A percentile compares a stretch with the other conserved stretches of the same genome.
phyloP scores from a whole-genome alignment of 805 yeast species.

The Candida nanaspora region DNA sequence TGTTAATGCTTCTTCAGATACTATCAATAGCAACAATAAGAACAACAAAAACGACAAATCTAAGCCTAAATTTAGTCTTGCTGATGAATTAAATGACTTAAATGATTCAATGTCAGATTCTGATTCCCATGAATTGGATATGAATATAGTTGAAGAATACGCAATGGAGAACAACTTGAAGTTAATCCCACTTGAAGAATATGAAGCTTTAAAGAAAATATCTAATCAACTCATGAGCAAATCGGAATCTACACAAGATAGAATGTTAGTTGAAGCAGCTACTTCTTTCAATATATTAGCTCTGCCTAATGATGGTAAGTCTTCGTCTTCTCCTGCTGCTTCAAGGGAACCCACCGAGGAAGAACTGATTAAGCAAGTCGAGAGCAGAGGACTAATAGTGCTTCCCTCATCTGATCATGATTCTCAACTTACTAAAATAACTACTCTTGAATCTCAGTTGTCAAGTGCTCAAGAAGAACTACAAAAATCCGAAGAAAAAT shows the following conservation, averaged over 20 bases:
- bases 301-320: conserved; percentile 15
- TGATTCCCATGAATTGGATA: conserved; percentile 1
- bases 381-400: too few relatives aligned
- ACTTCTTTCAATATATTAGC: conserved; percentile 19
- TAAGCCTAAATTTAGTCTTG: conserved; percentile 1
- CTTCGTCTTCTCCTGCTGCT: not conserved
- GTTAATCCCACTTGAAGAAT: conserved; percentile 16
- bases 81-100: conserved; percentile 14
- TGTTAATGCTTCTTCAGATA: not conserved
- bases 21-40: not conserved
- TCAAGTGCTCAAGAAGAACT: too few relatives aligned
- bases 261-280: conserved; percentile 17
- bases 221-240: too few relatives aligned
- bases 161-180: conserved; percentile 19
- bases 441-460: not conserved
- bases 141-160: conserved; percentile 21
- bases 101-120: conserved; percentile 4
- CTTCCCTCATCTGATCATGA: not conserved
- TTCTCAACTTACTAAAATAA: conserved; percentile 14
- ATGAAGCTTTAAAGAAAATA: conserved; percentile 12
- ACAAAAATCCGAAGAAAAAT: not conserved
- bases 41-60: not conserved
- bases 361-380: not conserved
- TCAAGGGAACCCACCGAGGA: not conserved
- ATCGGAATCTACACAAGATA: conserved; percentile 5